Conservation (phyloP, 2,329 filamentous ascomycete species). For the Aspergillus amoenus region DNA sequence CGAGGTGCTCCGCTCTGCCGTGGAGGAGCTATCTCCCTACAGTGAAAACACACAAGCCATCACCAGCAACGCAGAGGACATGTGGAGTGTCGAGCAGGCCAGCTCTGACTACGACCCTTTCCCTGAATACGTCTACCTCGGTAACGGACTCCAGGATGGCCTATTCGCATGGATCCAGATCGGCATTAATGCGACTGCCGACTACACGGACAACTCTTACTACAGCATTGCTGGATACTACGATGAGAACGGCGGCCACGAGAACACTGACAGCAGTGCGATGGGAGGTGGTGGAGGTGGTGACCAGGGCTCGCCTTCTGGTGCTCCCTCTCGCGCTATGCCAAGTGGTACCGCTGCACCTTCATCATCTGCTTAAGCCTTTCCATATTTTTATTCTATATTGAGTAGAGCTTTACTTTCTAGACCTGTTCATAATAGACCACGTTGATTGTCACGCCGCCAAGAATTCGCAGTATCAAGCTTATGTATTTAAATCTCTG, state of each 20-base stretch:
- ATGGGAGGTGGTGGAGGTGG: constrained; percentile 15
- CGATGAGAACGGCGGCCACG: constrained; percentile 22
- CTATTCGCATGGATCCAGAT: constrained; percentile 52
- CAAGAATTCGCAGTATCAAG: too few relatives aligned
- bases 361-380: constrained; percentile 1
- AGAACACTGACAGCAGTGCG: constrained; percentile 18
- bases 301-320: constrained; percentile 7
- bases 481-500: too few relatives aligned
- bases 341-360: constrained; percentile 11
- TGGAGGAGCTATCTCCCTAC: constrained; percentile 45
- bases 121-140: constrained; percentile 55
- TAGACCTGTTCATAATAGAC: too few relatives aligned
- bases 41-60: constrained; percentile 29
- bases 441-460: too few relatives aligned
- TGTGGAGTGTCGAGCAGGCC: constrained; percentile 41
- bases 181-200: constrained; percentile 45
- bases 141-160: constrained; percentile 48
- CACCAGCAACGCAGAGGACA: constrained; percentile 46
- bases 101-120: constrained; percentile 52
- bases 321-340: constrained; percentile 15
- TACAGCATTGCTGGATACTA: constrained; percentile 26
- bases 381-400: too few relatives aligned
- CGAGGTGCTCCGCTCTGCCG: constrained; percentile 44
- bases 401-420: too few relatives aligned
- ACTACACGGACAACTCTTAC: constrained; percentile 26